Conservation (phyloP, 768 basidiomycete genomes). For the Mrakia frigida region DNA sequence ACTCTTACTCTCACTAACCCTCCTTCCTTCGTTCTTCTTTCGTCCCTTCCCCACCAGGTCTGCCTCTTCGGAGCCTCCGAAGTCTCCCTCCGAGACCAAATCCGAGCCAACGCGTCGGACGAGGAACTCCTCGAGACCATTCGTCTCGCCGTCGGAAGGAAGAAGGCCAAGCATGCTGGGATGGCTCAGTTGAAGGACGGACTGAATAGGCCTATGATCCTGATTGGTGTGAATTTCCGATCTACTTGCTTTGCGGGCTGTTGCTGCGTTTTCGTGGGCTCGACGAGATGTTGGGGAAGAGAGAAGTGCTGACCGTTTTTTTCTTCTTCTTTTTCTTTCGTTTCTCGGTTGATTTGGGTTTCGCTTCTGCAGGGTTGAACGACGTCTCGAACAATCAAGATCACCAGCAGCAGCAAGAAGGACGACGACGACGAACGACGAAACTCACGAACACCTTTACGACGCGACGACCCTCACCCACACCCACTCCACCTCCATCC, state of each 20-base stretch:
- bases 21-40: not conserved
- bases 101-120: constrained; percentile 55
- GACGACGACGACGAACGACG: not conserved
- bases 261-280: too few species aligned
- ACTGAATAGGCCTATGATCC: constrained; percentile 80
- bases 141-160: constrained; percentile 59
- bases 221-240: constrained; percentile 94
- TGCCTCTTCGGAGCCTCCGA: constrained; percentile 82
- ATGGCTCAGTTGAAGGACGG: constrained; percentile 54
- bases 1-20: not conserved
- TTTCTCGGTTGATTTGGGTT: too few species aligned
- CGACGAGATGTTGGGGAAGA: too few species aligned
- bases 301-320: not conserved
- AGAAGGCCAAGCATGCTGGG: constrained; percentile 75
- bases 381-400: not conserved
- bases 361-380: not conserved
- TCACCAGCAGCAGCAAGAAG: too few species aligned
- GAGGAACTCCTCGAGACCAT: constrained; percentile 54
- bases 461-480: not conserved
- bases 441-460: not conserved
- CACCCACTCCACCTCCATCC: not conserved
- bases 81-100: constrained; percentile 69
- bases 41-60: constrained; percentile 51
- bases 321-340: not conserved
- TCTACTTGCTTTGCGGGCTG: too few species aligned